Base-by-base conservation (phyloP, 148 eudicot species). In the Tetragonia tetragonoides region DNA sequence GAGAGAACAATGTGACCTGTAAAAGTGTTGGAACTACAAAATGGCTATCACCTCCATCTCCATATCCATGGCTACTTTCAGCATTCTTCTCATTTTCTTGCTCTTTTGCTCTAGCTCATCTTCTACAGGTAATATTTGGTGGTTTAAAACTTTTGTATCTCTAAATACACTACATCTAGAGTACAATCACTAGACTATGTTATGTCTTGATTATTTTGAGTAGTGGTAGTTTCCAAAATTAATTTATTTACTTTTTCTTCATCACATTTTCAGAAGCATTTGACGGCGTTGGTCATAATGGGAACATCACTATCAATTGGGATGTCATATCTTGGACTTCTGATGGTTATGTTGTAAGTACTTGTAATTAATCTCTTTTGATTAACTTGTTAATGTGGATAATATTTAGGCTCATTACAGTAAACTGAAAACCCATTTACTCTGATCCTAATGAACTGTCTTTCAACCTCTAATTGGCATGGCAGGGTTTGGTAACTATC, bases 241-340 rank as follows among this genome's bases (percentile, higher is more conserved):
- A n/a, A 4, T 51, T 18, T 46, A 46, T 51, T 49, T 59, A 21
- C 15, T 42, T 34, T 9, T 72, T 63, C 72, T 49, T 34, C 68
- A 11, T n/a, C 53, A n/a, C n/a, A n/a, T n/a, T 76, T 77, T 69
- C 92, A 94, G 94, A 86, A 62, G 97, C 98, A 6, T 91, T 86
- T 75, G 98, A 91, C 85, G 84, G 91, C 44, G 92, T 91, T 57
- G 94, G 90, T 63, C 97, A 94, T 14, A 80, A 76, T 56, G 98
- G 98, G 60, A 91, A 94, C 71, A 94, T 94, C 80, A 94, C 94
- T 40, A 84, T 94, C 73, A 94, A 94, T 76, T 94, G 98, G 98
- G 98, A 94, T 83, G 71, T 92, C 72, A 82, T 88, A 10, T 82
- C 67, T 59, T 94, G 98, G 97, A 92, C 94, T 67, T 82, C 90